Evolutionary conservation across 2,329 filamentous ascomycete species (phyloP).

Genomic region (Thelonectria rubi): DNA sequence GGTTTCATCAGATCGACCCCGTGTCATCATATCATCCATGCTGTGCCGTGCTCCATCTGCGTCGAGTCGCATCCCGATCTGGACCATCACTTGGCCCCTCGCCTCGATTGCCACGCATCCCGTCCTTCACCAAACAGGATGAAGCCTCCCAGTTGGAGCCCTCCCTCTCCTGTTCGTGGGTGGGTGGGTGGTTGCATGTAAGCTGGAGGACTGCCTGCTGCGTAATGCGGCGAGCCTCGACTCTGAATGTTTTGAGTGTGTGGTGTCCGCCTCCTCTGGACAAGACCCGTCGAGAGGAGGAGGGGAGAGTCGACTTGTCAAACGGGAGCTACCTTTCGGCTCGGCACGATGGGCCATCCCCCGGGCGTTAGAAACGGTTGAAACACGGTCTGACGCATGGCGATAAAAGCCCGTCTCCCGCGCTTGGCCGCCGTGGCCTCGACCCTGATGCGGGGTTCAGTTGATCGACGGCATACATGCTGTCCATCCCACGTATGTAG

Average conservation of each 20-base stretch:
- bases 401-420: neutral
- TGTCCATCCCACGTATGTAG: neutral
- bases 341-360: too few relatives aligned
- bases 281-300: too few relatives aligned
- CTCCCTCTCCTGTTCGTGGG: neutral
- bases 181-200: neutral
- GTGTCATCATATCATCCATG: slow-evolving; percentile 9
- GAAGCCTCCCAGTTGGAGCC: neutral
- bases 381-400: neutral
- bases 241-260: neutral
- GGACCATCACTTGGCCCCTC: too few relatives aligned
- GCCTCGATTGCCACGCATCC: slow-evolving; percentile 3
- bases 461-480: neutral
- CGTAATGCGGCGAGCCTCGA: neutral
- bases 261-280: too few relatives aligned
- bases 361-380: too few relatives aligned
- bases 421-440: neutral
- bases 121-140: neutral
- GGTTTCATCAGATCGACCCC: slow-evolving; percentile 18
- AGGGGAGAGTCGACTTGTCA: too few relatives aligned
- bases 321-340: too few relatives aligned
- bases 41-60: slow-evolving; percentile 1
- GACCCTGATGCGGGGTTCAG: neutral
- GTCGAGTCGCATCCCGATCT: slow-evolving; percentile 6
- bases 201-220: neutral